These are phyloP conservation scores for Teratosphaeria pseudoeucalypti DNA, from an alignment of 2,329 filamentous ascomycete species.

Conservation along the genomic window DNA sequence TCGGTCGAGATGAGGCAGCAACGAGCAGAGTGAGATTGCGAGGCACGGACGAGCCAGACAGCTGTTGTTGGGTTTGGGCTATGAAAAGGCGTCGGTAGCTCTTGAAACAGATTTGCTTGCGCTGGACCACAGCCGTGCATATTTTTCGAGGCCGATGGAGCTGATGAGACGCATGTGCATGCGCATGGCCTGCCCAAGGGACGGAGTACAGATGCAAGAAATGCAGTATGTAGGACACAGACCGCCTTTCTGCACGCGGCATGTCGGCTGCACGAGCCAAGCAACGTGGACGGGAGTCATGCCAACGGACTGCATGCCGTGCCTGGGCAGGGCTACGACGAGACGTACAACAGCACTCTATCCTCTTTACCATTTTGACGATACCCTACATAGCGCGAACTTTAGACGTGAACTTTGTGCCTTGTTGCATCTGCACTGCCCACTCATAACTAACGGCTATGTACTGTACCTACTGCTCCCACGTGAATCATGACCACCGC, in stretches of 20 bases:
- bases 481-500: too few species aligned
- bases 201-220: neutral
- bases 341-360: neutral
- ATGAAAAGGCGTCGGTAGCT: neutral
- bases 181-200: neutral
- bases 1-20: neutral
- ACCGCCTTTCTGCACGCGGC: neutral
- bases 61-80: neutral
- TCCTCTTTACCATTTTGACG: neutral
- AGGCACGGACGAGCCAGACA: neutral
- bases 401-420: too few species aligned
- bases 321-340: neutral
- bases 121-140: neutral
- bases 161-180: neutral
- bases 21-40: neutral
- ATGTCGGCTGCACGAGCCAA: neutral
- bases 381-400: neutral
- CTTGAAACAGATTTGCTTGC: neutral
- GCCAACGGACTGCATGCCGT: neutral
- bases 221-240: neutral
- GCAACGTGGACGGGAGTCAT: neutral
- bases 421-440: too few species aligned
- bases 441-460: too few species aligned
- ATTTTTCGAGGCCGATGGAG: neutral
- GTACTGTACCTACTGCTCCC: too few species aligned